Conservation (phyloP, 345 rosid species). For the Cochlearia excelsa region DNA sequence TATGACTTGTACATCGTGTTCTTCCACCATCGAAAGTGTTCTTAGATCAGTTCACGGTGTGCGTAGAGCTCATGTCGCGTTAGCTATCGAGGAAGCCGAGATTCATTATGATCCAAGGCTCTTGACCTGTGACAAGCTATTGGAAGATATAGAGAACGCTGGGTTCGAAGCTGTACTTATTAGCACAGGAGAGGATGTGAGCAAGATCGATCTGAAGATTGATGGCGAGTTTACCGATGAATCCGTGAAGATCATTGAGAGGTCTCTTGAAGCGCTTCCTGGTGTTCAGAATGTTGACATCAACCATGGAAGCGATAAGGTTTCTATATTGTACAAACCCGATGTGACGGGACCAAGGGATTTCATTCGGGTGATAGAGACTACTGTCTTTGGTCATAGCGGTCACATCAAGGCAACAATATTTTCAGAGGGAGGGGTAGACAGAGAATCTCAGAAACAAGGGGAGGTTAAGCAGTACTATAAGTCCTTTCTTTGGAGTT, state of each 20-base stretch:
- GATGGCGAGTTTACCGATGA: conserved; percentile 55
- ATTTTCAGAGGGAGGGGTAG: conserved; percentile 61
- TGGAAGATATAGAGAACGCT: conserved; percentile 50
- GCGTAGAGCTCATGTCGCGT: conserved; percentile 66
- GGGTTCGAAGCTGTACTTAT: conserved; percentile 76
- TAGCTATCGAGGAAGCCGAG: conserved; percentile 90
- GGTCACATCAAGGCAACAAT: conserved; percentile 65
- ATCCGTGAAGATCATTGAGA: conserved; percentile 50
- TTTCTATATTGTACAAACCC: conserved; percentile 64
- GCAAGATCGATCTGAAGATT: conserved; percentile 66
- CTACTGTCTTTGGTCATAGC: conserved; percentile 64
- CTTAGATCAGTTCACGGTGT: conserved; percentile 64
- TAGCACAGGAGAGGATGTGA: conserved; percentile 67
- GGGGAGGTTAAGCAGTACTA: conserved; percentile 65
- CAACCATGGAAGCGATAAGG: conserved; percentile 36
- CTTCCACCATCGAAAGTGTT: conserved; percentile 64
- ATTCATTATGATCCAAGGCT: conserved; percentile 59
- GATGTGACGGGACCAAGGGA: conserved; percentile 77
- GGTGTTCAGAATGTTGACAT: conserved; percentile 56
- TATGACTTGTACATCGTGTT: conserved; percentile 92
- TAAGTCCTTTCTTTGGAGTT: conserved; percentile 74
- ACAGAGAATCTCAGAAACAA: conserved; percentile 53
- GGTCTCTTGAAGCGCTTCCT: conserved; percentile 79
- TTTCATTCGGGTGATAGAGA: conserved; percentile 69
- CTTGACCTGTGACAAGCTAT: conserved; percentile 39